Conservation (phyloP, 345 rosid species). For the Melastoma malabathricum region DNA sequence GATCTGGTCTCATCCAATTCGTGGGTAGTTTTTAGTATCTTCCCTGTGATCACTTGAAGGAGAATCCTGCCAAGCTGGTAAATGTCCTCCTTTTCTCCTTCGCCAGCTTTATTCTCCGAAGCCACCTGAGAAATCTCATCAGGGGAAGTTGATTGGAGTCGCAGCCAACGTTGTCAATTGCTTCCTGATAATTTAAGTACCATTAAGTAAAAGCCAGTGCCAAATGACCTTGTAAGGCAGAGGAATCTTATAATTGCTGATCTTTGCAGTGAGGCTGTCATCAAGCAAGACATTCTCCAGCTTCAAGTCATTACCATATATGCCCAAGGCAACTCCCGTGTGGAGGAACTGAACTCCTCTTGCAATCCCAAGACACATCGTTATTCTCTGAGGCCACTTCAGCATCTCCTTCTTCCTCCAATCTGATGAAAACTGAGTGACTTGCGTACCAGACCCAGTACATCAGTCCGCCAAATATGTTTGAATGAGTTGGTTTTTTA, state of each 20-base stretch:
- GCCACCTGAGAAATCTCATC: constrained; percentile 28
- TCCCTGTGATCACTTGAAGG: constrained; percentile 54
- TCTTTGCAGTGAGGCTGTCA: constrained; percentile 62
- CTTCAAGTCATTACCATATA: constrained; percentile 64
- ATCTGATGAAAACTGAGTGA: constrained; percentile 25
- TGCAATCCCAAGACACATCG: constrained; percentile 63
- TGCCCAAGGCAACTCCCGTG: constrained; percentile 68
- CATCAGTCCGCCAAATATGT: too few species aligned
- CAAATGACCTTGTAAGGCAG: constrained; percentile 46
- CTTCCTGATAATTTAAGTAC: not conserved
- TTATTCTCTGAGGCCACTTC: constrained; percentile 90
- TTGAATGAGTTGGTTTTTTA: constrained; percentile 8
- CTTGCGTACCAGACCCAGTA: too few species aligned
- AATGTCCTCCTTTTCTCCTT: constrained; percentile 68
- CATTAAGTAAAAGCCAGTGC: not conserved
- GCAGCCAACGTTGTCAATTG: not conserved
- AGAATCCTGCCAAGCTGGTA: constrained; percentile 73
- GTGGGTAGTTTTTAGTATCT: constrained; percentile 21
- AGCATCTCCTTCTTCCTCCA: constrained; percentile 61
- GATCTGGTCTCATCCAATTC: constrained; percentile 47
- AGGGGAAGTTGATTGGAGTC: not conserved
- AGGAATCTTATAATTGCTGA: constrained; percentile 57
- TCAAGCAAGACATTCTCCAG: constrained; percentile 62
- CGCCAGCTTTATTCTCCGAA: constrained; percentile 27
- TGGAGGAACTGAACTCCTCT: constrained; percentile 92